A percentile compares a stretch with the other conserved stretches of the same genome.
phyloP scores from a whole-genome alignment of 768 basidiomycete species.

The Suillus sp. region DNA sequence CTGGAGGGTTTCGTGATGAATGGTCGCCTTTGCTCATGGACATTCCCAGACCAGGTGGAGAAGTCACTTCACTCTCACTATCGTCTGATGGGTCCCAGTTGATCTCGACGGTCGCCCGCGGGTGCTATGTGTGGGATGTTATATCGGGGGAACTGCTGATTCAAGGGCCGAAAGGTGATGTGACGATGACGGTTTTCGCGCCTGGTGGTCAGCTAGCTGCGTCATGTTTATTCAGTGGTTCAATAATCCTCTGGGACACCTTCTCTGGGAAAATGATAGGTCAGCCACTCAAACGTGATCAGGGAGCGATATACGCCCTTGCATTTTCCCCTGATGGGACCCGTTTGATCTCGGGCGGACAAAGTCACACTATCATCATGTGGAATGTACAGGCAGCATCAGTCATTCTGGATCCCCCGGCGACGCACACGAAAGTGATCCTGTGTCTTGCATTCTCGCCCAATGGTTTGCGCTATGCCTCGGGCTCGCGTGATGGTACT shows the following conservation, averaged over 20 bases:
- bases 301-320: constrained; percentile 25
- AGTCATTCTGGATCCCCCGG: constrained; percentile 20
- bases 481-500: constrained; percentile 33
- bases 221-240: constrained; percentile 26
- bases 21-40: constrained; percentile 36
- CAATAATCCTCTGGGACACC: constrained; percentile 30
- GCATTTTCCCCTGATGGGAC: constrained; percentile 34
- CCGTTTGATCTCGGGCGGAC: constrained; percentile 28
- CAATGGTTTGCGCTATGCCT: constrained; percentile 26
- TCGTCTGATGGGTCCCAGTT: constrained; percentile 33
- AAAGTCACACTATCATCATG: constrained; percentile 28
- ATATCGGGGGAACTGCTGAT: constrained; percentile 31
- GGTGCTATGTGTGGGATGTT: constrained; percentile 29
- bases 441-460: constrained; percentile 36
- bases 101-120: constrained; percentile 26
- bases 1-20: constrained; percentile 32
- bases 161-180: constrained; percentile 11
- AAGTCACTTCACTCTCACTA: constrained; percentile 24
- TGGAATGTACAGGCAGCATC: constrained; percentile 26
- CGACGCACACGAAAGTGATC: constrained; percentile 27
- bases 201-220: constrained; percentile 28
- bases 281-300: constrained; percentile 22
- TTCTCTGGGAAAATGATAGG: constrained; percentile 25
- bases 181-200: constrained; percentile 31
- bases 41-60: constrained; percentile 21